These are phyloP conservation scores for Closterium sp. DNA, from an alignment of 139 green algal species.

Conservation along the genomic window DNA sequence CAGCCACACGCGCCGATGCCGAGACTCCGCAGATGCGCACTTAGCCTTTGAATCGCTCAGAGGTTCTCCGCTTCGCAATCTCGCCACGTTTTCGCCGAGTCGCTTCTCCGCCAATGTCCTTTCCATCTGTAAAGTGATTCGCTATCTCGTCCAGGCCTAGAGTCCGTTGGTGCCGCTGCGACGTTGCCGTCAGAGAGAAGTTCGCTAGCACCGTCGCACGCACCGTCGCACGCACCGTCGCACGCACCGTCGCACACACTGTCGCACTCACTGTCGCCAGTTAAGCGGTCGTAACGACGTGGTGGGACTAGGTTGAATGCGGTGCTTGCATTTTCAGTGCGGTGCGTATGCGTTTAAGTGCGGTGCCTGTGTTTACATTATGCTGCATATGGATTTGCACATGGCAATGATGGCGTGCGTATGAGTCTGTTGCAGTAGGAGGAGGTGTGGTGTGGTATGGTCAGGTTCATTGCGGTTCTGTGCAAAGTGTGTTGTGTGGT, in stretches of 20 bases:
- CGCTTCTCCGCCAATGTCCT: too few relatives aligned
- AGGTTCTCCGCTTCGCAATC: background rate
- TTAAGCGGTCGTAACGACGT: too few relatives aligned
- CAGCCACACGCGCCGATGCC: background rate
- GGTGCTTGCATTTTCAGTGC: background rate
- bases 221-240: too few relatives aligned
- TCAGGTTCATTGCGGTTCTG: background rate
- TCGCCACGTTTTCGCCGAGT: background rate
- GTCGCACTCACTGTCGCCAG: too few relatives aligned
- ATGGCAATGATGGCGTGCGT: too few relatives aligned
- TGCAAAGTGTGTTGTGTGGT: background rate
- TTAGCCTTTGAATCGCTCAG: background rate
- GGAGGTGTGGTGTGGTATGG: background rate
- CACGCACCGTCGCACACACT: too few relatives aligned
- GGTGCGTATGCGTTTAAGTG: background rate
- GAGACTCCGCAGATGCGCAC: background rate
- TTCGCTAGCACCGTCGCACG: too few relatives aligned
- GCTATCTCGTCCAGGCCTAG: too few relatives aligned
- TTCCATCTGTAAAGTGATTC: background rate
- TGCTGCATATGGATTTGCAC: too few relatives aligned
- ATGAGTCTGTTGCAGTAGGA: background rate
- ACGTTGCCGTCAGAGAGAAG: too few relatives aligned
- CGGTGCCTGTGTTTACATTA: background rate
- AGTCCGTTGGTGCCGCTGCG: too few relatives aligned
- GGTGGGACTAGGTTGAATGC: slow-evolving; percentile 17